phyloP scores from a whole-genome alignment of 164 flowering plant species.

The Tinospora cordifolia region DNA sequence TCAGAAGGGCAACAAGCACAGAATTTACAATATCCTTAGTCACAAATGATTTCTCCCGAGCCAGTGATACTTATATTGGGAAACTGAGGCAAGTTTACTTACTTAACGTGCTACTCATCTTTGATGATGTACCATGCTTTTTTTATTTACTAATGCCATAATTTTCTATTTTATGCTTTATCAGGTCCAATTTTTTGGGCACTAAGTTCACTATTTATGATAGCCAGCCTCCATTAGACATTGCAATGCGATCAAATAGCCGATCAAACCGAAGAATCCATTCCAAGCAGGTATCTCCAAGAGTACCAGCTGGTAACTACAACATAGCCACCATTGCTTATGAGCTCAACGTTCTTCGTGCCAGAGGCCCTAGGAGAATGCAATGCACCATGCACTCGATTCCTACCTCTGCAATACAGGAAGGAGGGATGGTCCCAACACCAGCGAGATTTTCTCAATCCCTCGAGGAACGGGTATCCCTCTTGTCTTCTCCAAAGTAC shows the following conservation, averaged over 20 bases:
- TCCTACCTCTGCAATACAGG: slow-evolving; percentile 57
- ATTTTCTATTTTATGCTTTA: slow-evolving; percentile 4
- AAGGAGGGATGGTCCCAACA: slow-evolving; percentile 78
- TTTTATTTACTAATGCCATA: background rate
- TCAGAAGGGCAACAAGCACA: slow-evolving; percentile 54
- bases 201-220: slow-evolving; percentile 57
- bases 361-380: slow-evolving; percentile 89
- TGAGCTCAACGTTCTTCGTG: slow-evolving; percentile 70
- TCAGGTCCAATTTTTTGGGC: slow-evolving; percentile 87
- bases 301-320: slow-evolving; percentile 36
- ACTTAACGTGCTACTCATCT: background rate
- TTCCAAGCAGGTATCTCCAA: slow-evolving; percentile 45
- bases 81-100: slow-evolving; percentile 47
- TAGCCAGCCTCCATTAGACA: slow-evolving; percentile 23
- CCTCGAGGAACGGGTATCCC: slow-evolving; percentile 28
- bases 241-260: slow-evolving; percentile 28
- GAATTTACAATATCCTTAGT: slow-evolving; percentile 61
- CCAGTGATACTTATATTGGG: slow-evolving; percentile 53
- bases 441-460: slow-evolving; percentile 35
- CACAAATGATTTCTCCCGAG: slow-evolving; percentile 56
- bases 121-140: background rate
- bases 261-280: slow-evolving; percentile 26
- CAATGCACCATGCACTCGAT: slow-evolving; percentile 63
- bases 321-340: slow-evolving; percentile 52
- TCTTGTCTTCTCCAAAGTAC: slow-evolving; percentile 16